Base-by-base conservation (phyloP, 2,329 filamentous ascomycete genomes). In the Amphichorda felina region DNA sequence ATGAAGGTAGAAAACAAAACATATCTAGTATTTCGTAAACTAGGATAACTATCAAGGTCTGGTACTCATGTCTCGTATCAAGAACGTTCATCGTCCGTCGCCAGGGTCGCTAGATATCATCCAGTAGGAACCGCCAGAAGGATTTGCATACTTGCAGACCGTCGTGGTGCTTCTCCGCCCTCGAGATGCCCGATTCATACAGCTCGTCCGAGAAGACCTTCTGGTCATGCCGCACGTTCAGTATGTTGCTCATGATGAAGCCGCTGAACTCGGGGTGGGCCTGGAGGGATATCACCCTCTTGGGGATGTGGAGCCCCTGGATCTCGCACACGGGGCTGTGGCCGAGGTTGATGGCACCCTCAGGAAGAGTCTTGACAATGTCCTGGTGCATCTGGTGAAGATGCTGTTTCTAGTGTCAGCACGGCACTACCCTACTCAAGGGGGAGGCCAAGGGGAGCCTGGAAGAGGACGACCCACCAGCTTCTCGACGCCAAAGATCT, bases 371-470 rank as follows among this genome's bases (percentile, higher is more conserved):
- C 37, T 53, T 50, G 19, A 64, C 59, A 29, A 64, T 51, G 45
- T 68, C 64, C 32, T 56, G 58, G 40, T 68, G 65, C 61, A 68
- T 66, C 39, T 68, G 65, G 16, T 67, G 61, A 15, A 61, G 54
- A 36, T 48, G 48, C 57, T 61, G 17, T 29, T 5, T 15, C 19
- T n/a, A 14, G 8, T 21, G 30, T 38, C 15, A 36, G 30, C n/a
- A n/a, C n/a, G n/a, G n/a, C n/a, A n/a, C n/a, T n/a, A n/a, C n/a
- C n/a, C n/a, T n/a, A n/a, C n/a, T n/a, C n/a, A n/a, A n/a, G n/a
- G n/a, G n/a, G n/a, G n/a, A n/a, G n/a, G n/a, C n/a, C n/a, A n/a
- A n/a, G n/a, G n/a, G n/a, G n/a, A n/a, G n/a, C n/a, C n/a, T n/a
- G n/a, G n/a, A n/a, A n/a, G 33, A 7, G 16, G 16, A 33, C 4